A percentile compares a stretch with the other conserved stretches of the same genome.
phyloP scores from a whole-genome alignment of 208 protist genomes.

The Leishmania major region DNA sequence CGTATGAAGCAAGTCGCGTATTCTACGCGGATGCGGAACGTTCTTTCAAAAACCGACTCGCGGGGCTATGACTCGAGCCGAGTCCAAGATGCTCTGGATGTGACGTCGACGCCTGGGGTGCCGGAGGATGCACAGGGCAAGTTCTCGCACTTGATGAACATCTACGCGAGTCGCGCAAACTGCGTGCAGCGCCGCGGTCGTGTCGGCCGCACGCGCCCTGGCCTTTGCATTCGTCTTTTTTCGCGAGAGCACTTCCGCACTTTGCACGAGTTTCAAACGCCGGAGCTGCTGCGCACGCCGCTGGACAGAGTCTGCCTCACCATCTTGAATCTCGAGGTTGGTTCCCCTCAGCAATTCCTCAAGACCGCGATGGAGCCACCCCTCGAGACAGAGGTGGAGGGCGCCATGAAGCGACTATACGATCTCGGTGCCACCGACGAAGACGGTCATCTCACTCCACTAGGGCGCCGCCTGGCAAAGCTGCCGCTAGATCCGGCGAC shows the following conservation, averaged over 20 bases:
- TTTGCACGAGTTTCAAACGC: conserved; percentile 89
- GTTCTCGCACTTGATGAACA: conserved; percentile 68
- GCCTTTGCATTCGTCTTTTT: conserved; percentile 95
- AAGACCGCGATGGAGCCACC: conserved; percentile 79
- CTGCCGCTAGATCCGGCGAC: conserved; percentile 78
- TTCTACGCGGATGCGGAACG: conserved; percentile 54
- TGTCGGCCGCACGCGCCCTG: conserved; percentile 93
- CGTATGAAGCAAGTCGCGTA: conserved; percentile 96
- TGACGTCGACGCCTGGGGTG: not conserved
- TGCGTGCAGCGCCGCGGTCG: conserved; percentile 94
- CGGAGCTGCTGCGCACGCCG: conserved; percentile 94
- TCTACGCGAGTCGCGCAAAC: conserved; percentile 88
- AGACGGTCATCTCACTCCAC: conserved; percentile 81
- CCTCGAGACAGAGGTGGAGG: conserved; percentile 45
- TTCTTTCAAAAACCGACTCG: conserved; percentile 34
- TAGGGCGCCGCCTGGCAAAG: conserved; percentile 78
- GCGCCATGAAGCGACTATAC: conserved; percentile 69
- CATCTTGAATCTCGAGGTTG: conserved; percentile 67
- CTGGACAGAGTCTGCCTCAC: conserved; percentile 93
- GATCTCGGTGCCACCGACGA: conserved; percentile 81
- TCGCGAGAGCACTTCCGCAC: conserved; percentile 76
- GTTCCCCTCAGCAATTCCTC: conserved; percentile 76
- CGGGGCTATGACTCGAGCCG: conserved; percentile 35
- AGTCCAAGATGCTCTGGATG: not conserved
- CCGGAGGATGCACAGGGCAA: conserved; percentile 9